phyloP scores from a whole-genome alignment of 1,284 basidiomycete species.

The Tilletiaria anomala region DNA sequence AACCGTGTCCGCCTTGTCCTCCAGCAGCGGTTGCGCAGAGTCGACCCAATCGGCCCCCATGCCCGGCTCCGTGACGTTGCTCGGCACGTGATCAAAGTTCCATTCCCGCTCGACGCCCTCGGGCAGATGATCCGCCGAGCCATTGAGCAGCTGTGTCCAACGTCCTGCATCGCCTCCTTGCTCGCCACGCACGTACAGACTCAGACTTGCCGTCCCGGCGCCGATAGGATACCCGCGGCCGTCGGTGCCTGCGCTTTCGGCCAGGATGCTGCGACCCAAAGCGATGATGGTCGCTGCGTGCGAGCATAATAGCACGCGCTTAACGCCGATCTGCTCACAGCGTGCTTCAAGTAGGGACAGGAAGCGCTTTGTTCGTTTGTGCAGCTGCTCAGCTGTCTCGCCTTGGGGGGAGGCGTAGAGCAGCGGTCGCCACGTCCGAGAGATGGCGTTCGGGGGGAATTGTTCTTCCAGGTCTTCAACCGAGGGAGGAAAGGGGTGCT shows the following conservation, averaged over 20 bases:
- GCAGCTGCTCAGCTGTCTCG: constrained; percentile 53
- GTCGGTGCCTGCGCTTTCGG: constrained; percentile 40
- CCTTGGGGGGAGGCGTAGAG: constrained; percentile 55
- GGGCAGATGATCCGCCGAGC: constrained; percentile 27
- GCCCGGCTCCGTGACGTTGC: constrained; percentile 13
- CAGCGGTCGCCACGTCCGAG: constrained; percentile 48
- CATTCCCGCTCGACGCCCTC: constrained; percentile 56
- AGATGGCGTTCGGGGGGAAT: constrained; percentile 51
- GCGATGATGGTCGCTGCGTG: constrained; percentile 68
- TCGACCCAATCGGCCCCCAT: constrained; percentile 1
- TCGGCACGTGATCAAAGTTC: constrained; percentile 44
- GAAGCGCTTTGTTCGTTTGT: constrained; percentile 50
- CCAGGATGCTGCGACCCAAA: constrained; percentile 51
- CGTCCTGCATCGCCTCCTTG: background rate
- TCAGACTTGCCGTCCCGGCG: constrained; percentile 25
- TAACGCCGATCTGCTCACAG: constrained; percentile 39
- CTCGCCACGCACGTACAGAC: constrained; percentile 15
- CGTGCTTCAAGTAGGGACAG: constrained; percentile 39
- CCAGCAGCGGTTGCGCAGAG: background rate
- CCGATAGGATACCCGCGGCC: constrained; percentile 32
- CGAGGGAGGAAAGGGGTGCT: constrained; percentile 14
- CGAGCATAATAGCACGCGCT: constrained; percentile 53
- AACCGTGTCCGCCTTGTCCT: background rate
- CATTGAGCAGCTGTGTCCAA: constrained; percentile 24
- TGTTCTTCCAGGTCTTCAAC: constrained; percentile 54